A percentile compares a stretch with the other conserved stretches of the same genome.
phyloP scores from a whole-genome alignment of 1,284 basidiomycete species.

The Laetiporus sulphureus region DNA sequence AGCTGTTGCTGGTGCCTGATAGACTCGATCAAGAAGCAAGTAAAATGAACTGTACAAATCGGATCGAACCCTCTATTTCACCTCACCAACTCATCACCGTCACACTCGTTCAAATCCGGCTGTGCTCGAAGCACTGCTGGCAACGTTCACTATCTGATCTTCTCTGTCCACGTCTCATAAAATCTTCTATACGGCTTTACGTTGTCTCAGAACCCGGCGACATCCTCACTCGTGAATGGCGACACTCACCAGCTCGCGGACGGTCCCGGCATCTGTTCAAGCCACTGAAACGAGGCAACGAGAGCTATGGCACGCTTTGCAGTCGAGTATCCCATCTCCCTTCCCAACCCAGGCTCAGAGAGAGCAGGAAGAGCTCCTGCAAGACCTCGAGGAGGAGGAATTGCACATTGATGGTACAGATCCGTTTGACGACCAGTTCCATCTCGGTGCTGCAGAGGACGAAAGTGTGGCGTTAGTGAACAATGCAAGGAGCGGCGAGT shows the following conservation, averaged over 20 bases:
- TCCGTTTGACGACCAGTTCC: not conserved
- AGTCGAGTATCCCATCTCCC: constrained; percentile 5
- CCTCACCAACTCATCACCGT: too few relatives aligned
- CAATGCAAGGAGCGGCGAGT: not conserved
- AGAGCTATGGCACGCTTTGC: not conserved
- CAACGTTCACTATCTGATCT: not conserved
- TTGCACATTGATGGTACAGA: constrained; percentile 17
- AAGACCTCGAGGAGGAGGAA: constrained; percentile 21
- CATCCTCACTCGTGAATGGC: constrained; percentile 3
- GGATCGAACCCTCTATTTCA: too few relatives aligned
- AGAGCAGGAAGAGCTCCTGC: constrained; percentile 21
- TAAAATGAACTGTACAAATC: too few relatives aligned
- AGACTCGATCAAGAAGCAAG: too few relatives aligned
- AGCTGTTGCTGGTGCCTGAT: too few relatives aligned
- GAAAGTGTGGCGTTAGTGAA: not conserved
- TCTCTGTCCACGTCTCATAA: not conserved
- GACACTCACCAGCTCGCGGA: constrained; percentile 6
- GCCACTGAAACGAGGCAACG: not conserved
- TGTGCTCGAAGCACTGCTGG: not conserved
- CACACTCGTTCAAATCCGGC: too few relatives aligned
- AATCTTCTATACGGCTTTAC: not conserved
- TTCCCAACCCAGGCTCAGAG: constrained; percentile 13
- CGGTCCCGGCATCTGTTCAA: not conserved
- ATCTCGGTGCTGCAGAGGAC: too few relatives aligned
- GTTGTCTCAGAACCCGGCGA: not conserved